Conservation (phyloP, 75 land plant genomes). For the Selaginella moellendorffii region DNA sequence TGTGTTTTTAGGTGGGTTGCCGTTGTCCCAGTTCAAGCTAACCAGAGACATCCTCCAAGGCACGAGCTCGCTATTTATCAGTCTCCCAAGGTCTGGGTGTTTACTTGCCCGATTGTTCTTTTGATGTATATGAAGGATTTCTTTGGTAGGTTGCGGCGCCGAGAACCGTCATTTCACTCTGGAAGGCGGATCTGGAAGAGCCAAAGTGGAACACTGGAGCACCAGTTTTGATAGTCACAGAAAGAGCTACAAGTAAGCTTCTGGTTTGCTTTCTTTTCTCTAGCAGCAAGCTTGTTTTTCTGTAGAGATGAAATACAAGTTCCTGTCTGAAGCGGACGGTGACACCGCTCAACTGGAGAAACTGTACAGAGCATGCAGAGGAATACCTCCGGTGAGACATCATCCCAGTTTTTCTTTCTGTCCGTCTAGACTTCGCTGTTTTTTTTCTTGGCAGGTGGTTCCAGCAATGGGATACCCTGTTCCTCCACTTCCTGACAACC, state of each 20-base stretch:
- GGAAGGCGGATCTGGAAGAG: conserved; percentile 59
- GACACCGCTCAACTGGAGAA: conserved; percentile 55
- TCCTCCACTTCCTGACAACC: conserved; percentile 1
- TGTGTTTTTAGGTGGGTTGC: conserved; percentile 1
- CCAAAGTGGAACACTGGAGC: conserved; percentile 34
- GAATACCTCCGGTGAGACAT: conserved; percentile 47
- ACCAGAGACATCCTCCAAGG: conserved; percentile 3
- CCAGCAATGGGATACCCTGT: conserved; percentile 8
- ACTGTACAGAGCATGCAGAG: conserved; percentile 77
- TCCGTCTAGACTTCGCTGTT: background rate
- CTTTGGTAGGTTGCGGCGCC: conserved; percentile 51
- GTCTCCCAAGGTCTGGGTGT: conserved; percentile 3
- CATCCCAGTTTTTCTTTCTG: background rate
- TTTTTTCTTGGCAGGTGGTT: background rate
- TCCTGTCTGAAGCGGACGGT: conserved; percentile 46
- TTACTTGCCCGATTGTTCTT: too few relatives aligned
- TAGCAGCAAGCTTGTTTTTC: background rate
- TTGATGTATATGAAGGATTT: background rate
- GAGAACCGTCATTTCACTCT: conserved; percentile 34
- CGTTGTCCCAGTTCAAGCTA: background rate
- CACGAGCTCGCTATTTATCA: conserved; percentile 7
- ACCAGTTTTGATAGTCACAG: conserved; percentile 34
- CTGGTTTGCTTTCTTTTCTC: background rate
- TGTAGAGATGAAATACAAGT: conserved; percentile 42
- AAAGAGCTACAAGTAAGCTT: background rate